These are phyloP conservation scores for Taphrina communis DNA, from an alignment of 1,139 yeast genomes.

Conservation along the genomic window DNA sequence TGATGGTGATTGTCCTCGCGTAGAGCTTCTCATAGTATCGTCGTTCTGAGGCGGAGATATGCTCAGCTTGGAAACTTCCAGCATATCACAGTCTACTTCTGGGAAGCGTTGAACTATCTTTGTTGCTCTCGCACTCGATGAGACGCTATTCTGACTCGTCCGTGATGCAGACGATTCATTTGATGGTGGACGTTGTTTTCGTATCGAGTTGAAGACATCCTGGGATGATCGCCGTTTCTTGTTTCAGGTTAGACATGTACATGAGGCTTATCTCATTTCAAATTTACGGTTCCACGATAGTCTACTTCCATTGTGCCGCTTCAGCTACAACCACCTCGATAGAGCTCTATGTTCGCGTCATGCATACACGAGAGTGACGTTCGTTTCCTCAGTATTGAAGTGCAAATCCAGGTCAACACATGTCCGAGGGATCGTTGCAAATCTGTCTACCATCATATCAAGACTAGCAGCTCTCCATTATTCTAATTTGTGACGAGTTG, in stretches of 20 bases:
- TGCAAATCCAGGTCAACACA: no score
- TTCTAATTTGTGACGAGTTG: no score
- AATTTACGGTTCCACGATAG: neutral
- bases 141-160: neutral
- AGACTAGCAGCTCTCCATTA: no score
- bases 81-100: slow-evolving; percentile 16
- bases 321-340: no score
- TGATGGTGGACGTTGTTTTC: neutral
- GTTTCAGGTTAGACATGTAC: neutral
- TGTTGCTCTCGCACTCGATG: neutral
- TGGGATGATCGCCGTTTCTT: slow-evolving; percentile 17
- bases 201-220: neutral
- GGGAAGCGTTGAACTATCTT: neutral
- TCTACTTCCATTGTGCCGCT: neutral
- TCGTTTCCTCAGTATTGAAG: no score
- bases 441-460: no score
- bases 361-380: no score
- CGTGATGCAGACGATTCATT: neutral
- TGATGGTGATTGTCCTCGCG: neutral
- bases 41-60: neutral
- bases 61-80: slow-evolving; percentile 12
- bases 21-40: neutral
- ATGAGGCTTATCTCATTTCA: neutral
- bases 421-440: no score
- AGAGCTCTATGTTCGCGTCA: no score